Evolutionary conservation across 768 basidiomycete genomes (phyloP), one percentile per base, ranked within the genome.

Genomic region (Kwoniella dendrophila): DNA sequence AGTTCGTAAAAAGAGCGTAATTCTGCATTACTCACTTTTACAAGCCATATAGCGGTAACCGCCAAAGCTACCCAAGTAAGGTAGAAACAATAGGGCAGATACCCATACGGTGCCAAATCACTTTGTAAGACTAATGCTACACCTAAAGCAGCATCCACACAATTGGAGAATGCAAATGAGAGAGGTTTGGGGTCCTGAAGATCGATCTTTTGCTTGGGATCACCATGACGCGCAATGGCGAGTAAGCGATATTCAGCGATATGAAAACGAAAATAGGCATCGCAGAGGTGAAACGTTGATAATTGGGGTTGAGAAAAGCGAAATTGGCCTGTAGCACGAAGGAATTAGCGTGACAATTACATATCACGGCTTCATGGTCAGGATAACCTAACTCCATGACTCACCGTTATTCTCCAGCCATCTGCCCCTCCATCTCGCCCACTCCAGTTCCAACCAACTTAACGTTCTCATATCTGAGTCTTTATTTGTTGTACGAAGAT

Each of bases 231-330:
- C 12, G 58, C 58, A 12, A 26, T 59, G 26, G 22, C 47, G 22
- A 59, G 41, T n/a, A 59, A 38, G 16, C 58, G 45, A 33, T 50
- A 59, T 36, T 59, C 58, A 48, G 47, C 45, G 14, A 59, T 59
- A 33, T 59, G 58, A 36, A 59, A 59, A 29, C 58, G 48, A 48
- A 59, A 59, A 36, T 50, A 43, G 16, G 58, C 58, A 44, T 59
- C 58, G 48, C 34, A 38, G 29, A 59, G 34, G 29, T 38, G 48
- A n/a, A 51, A 33, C 7, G 45, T 59, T 33, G 58, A 36, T 14
- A 50, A 8, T 30, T 59, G 58, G 18, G 48, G 34, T 27, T 36
- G 36, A n/a, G 48, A 12, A 27, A 59, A 59, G 14, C 27, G 47
- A 51, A 52, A 36, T 2, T 29, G 47, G 16, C 34, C 58, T 59